Evolutionary conservation across 805 yeast species (phyloP), one percentile per base, ranked within the genome.

Genomic region (Wickerhamiella azyma): DNA sequence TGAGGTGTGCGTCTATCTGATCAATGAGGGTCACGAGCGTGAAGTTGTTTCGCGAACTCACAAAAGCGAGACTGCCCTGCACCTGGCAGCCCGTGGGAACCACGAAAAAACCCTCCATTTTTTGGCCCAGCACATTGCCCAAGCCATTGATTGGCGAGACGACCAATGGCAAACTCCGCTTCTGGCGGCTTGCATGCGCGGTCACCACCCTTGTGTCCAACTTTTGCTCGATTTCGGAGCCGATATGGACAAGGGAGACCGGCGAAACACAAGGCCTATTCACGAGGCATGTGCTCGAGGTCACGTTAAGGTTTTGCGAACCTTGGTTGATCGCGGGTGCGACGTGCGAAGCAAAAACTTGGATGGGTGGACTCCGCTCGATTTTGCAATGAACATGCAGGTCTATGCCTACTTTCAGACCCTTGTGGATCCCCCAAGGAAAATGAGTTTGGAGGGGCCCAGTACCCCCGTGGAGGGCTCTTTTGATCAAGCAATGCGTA

Each of bases 241-340:
- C 2, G 81, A 84, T 55, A 68, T 85, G 39, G 78, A 81, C 53
- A 59, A 76, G 4, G 78, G 76, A 46, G 94, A 92, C 58, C 65
- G 67, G 9, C 73, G 74, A 13, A 94, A 92, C 1, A 83, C 85
- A 57, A 79, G 94, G 2, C 85, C 95, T 0, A 64, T 89, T 37
- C 97, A 89, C 62, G 67, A 81, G 44, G 94, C 96, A 0, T 71
- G 84, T 53, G 79, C 81, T 46, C 75, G 70, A 54, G 89, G 88
- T 5, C 73, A 75, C 49, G 55, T 73, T 13, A 72, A 72, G 41
- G 77, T 83, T 39, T 61, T 77, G 50, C 68, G 72, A 44, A 57
- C 79, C 29, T 61, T 82, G 38, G 60, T 79, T 0, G 66, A 64
- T 14, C 66, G 74, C 26, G 67, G 70, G 17, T 74, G 76, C 1